These are phyloP conservation scores for Monosporascus sp. DNA, from an alignment of 2,329 filamentous ascomycete genomes.

Conservation along the genomic window DNA sequence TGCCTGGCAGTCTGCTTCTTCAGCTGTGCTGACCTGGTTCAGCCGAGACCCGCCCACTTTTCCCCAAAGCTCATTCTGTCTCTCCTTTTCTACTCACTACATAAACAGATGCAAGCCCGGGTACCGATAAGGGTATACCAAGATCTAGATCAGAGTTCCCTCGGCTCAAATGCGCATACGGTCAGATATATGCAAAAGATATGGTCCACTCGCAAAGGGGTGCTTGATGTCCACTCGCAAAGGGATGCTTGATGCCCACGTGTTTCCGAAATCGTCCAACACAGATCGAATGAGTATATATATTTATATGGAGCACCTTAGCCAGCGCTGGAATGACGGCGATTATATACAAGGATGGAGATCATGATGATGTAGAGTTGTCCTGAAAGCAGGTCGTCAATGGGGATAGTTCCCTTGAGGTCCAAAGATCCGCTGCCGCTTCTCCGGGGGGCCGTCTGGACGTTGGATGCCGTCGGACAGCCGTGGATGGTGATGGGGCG, in stretches of 20 bases:
- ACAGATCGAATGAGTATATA: conserved; percentile 4
- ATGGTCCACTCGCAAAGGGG: conserved; percentile 4
- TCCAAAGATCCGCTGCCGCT: conserved; percentile 46
- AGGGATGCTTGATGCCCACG: conserved; percentile 4
- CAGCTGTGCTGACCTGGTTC: conserved; percentile 4
- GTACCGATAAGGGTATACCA: conserved; percentile 11
- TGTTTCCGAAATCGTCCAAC: background rate
- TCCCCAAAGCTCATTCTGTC: background rate
- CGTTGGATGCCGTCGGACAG: conserved; percentile 27
- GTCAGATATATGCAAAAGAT: conserved; percentile 4
- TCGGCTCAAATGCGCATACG: conserved; percentile 6
- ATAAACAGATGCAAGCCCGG: conserved; percentile 8
- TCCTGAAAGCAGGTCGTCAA: conserved; percentile 9
- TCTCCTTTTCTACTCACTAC: conserved; percentile 2
- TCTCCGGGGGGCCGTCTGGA: conserved; percentile 41
- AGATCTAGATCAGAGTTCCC: conserved; percentile 13
- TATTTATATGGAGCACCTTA: too few relatives aligned
- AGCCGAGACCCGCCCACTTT: background rate
- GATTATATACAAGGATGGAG: conserved; percentile 20
- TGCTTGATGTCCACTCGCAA: conserved; percentile 3
- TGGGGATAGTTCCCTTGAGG: conserved; percentile 36
- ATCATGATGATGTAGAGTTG: conserved; percentile 7
- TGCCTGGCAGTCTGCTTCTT: background rate
- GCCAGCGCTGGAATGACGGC: background rate
- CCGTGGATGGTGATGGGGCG: conserved; percentile 19